phyloP scores from a whole-genome alignment of 2,329 filamentous ascomycete species.

The Thyridium curvatum region DNA sequence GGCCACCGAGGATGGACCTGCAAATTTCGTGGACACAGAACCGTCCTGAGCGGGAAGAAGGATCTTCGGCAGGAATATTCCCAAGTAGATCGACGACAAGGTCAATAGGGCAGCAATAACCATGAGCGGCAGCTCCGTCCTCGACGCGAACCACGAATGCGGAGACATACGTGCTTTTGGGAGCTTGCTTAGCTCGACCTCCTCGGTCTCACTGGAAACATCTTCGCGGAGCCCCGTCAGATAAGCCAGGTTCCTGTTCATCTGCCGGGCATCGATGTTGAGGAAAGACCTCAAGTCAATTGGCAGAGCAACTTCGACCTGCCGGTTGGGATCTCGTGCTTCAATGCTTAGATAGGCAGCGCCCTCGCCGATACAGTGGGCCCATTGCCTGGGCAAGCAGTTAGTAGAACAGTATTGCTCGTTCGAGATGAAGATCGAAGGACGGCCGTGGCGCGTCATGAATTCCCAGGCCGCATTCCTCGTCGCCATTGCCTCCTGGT shows the following conservation, averaged over 20 bases:
- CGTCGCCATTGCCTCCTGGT: constrained; percentile 26
- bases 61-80: neutral
- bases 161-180: no score
- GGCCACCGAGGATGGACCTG: neutral
- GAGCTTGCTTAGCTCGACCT: no score
- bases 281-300: constrained; percentile 42
- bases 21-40: neutral
- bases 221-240: constrained; percentile 30
- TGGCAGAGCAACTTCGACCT: constrained; percentile 31
- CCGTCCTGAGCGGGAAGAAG: neutral
- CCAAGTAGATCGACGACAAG: constrained; percentile 2
- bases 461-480: constrained; percentile 37
- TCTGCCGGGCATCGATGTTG: constrained; percentile 44
- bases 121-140: neutral
- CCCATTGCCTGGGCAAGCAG: constrained; percentile 16
- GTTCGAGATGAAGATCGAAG: constrained; percentile 42
- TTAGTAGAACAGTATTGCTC: constrained; percentile 24
- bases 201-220: constrained; percentile 4
- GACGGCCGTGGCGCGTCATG: constrained; percentile 38
- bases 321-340: constrained; percentile 26
- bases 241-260: constrained; percentile 47
- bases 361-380: constrained; percentile 29
- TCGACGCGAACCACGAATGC: neutral
- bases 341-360: constrained; percentile 43
- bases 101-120: neutral